phyloP scores from a whole-genome alignment of 2,329 filamentous ascomycete species.

The Aspergillaceae sp. region DNA sequence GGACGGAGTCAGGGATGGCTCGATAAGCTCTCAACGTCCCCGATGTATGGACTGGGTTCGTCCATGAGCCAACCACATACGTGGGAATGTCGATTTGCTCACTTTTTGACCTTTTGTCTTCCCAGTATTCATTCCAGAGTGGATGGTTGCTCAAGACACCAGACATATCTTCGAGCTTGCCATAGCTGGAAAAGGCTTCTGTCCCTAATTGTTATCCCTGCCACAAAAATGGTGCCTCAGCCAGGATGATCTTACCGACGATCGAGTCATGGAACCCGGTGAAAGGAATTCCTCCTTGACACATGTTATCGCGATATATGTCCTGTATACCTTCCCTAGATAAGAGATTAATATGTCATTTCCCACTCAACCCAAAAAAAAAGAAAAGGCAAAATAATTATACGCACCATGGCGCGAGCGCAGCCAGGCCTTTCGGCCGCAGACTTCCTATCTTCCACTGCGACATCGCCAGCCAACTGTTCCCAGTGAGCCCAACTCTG shows the following conservation, averaged over 20 bases:
- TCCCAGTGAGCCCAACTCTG: conserved; percentile 37
- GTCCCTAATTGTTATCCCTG: background rate
- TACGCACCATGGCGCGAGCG: conserved; percentile 42
- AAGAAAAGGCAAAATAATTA: background rate
- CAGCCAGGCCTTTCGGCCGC: conserved; percentile 35
- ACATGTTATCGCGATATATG: conserved; percentile 41
- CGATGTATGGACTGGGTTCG: conserved; percentile 28
- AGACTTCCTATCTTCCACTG: conserved; percentile 38
- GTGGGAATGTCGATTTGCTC: conserved; percentile 27
- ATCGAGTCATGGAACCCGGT: conserved; percentile 33
- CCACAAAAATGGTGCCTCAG: too few species aligned
- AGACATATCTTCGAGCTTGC: conserved; percentile 33
- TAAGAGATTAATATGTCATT: conserved; percentile 22
- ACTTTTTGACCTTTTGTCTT: conserved; percentile 31
- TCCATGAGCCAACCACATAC: conserved; percentile 28
- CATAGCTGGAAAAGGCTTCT: conserved; percentile 23
- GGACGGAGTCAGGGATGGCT: conserved; percentile 23
- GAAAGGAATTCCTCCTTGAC: conserved; percentile 28
- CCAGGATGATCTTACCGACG: conserved; percentile 19
- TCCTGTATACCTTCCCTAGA: background rate
- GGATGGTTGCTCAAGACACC: conserved; percentile 36
- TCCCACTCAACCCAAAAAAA: conserved; percentile 9
- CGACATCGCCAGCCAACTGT: conserved; percentile 35
- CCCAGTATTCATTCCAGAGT: conserved; percentile 28
- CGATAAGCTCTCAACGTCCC: conserved; percentile 32